A percentile compares a stretch with the other conserved stretches of the same genome.
phyloP scores from a whole-genome alignment of 2,329 filamentous ascomycete species.

The Fusarium sp. region DNA sequence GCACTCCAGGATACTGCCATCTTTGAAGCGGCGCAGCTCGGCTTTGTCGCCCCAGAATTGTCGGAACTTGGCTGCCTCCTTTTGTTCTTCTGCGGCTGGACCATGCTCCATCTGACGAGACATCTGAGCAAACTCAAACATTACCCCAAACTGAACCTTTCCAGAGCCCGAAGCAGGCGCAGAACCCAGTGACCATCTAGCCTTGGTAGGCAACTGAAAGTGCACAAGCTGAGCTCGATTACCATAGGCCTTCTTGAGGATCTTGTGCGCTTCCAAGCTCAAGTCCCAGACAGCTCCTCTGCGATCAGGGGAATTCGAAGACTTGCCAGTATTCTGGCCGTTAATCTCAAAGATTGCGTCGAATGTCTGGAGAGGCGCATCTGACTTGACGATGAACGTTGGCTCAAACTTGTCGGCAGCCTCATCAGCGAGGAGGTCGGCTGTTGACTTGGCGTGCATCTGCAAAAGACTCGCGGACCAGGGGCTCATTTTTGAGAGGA shows the following conservation, averaged over 20 bases:
- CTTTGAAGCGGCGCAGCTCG: conserved; percentile 92
- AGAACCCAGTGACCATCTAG: conserved; percentile 45
- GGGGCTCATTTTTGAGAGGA: conserved; percentile 88
- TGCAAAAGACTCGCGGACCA: conserved; percentile 83
- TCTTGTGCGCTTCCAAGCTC: conserved; percentile 67
- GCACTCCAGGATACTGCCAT: conserved; percentile 92
- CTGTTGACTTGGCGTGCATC: conserved; percentile 76
- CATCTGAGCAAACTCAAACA: conserved; percentile 77
- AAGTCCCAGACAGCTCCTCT: conserved; percentile 57
- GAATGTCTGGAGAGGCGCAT: conserved; percentile 64
- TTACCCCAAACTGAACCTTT: conserved; percentile 69
- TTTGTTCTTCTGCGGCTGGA: conserved; percentile 84
- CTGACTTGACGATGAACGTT: conserved; percentile 76
- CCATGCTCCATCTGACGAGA: conserved; percentile 85
- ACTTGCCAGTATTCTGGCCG: conserved; percentile 43
- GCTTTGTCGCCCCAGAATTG: conserved; percentile 95
- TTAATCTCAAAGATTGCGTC: conserved; percentile 57
- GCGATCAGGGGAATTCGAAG: conserved; percentile 49
- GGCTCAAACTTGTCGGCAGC: conserved; percentile 82
- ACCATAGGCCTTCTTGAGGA: conserved; percentile 75
- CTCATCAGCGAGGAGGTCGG: conserved; percentile 78
- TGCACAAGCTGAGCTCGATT: conserved; percentile 77
- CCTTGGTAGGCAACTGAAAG: conserved; percentile 55
- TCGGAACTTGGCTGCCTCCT: conserved; percentile 81
- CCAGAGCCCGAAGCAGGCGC: conserved; percentile 39